Base-by-base conservation (phyloP, 2,329 filamentous ascomycete genomes). In the Fusarium armeniacum region DNA sequence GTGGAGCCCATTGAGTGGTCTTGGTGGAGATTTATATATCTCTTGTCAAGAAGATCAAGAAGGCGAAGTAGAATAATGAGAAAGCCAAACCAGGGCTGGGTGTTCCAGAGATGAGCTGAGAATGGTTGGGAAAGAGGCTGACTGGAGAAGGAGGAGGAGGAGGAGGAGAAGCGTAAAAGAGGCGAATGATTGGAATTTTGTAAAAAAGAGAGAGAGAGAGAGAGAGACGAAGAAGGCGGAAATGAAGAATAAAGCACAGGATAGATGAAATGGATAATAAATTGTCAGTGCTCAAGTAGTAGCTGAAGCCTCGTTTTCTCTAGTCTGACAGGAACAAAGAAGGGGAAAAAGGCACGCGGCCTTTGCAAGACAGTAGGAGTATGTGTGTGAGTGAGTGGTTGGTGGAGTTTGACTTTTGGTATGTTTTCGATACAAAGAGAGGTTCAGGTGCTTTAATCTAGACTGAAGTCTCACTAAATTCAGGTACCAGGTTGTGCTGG, bases 401-500 rank as follows among this genome's bases (percentile, higher is more conserved):
- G 64, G 56, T 50, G 50, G 56, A 51, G 62, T 49, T 49, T 28
- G 15, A 28, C 36, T 65, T 60, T 38, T 53, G 62, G 61, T 66
- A 65, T 65, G 62, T 65, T 62, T 67, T 53, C 63, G 65, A 67
- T 58, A 67, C 65, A 69, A 50, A 63, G 58, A 65, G 47, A 65
- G 47, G 36, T 45, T 58, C 33, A 41, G 28, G 22, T 47, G 41
- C 26, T 52, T 46, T 36, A 49, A 44, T 30, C 30, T 36, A 47
- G 51, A 49, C 43, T 54, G 44, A 51, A 45, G 66, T 38, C 33
- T 51, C 49, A 40, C 49, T 51, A 26, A 36, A 32, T 35, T 28
- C 35, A 51, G 35, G 49, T 28, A 51, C 49, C 18, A 12, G 49
- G 32, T 22, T 46, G 26, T 18, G 28, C 40, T 51, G 49, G 49